A percentile compares a stretch with the other conserved stretches of the same genome.
Evolutionary conservation across 2,329 filamentous ascomycete genomes (phyloP).

Genomic region (Pestalotiopsis fici): DNA sequence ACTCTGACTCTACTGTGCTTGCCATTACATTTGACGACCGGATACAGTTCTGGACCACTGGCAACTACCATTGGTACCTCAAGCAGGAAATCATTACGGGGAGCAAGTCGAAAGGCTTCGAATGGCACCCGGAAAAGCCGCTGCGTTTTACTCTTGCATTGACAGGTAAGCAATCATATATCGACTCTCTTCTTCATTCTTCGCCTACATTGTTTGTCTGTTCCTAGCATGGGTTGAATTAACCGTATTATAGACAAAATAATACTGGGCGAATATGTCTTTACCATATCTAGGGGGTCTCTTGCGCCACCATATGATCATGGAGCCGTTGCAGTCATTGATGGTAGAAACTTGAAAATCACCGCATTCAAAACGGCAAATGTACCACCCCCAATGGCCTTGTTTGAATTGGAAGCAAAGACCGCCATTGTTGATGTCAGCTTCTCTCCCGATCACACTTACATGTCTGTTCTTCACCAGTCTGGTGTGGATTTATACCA

Average conservation of each 20-base stretch:
- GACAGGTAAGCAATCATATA: conserved; percentile 40
- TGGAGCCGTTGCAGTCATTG: conserved; percentile 80
- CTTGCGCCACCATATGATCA: conserved; percentile 72
- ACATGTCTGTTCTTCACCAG: conserved; percentile 73
- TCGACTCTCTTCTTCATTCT: not conserved
- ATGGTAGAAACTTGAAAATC: conserved; percentile 77
- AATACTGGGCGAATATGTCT: conserved; percentile 66
- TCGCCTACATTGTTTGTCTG: conserved; percentile 5
- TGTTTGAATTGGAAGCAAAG: conserved; percentile 68
- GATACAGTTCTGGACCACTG: conserved; percentile 94
- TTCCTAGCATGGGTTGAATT: not conserved
- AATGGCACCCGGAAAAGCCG: conserved; percentile 87
- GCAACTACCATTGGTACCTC: conserved; percentile 97
- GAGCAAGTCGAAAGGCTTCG: conserved; percentile 34
- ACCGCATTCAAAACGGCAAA: conserved; percentile 85
- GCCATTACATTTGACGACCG: conserved; percentile 75
- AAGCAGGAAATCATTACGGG: conserved; percentile 77
- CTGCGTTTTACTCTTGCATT: conserved; percentile 64
- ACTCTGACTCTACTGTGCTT: conserved; percentile 86
- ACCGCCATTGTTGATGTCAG: conserved; percentile 73
- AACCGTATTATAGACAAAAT: conserved; percentile 41
- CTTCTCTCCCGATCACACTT: conserved; percentile 64
- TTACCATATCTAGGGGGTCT: conserved; percentile 69
- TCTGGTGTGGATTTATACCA: conserved; percentile 67
- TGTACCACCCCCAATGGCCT: conserved; percentile 89